Evolutionary conservation across 2,329 filamentous ascomycete species (phyloP).

Genomic region (Colletotrichum sp.): DNA sequence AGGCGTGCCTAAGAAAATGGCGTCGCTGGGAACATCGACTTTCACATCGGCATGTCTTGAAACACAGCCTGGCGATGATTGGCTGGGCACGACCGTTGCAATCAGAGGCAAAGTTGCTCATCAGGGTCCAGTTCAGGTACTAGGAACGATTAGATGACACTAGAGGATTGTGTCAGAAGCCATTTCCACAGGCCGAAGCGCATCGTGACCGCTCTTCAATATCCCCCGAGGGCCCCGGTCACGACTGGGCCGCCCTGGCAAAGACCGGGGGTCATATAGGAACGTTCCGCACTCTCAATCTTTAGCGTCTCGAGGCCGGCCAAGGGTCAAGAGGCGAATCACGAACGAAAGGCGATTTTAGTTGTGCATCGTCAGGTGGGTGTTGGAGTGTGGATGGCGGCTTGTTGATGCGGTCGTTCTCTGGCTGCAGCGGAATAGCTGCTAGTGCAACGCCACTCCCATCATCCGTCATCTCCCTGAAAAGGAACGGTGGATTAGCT

Average conservation of each 20-base stretch:
- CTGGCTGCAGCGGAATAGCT: slow-evolving; percentile 20
- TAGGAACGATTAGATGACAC: slow-evolving; percentile 15
- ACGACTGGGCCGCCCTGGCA: neutral
- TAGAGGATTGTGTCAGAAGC: slow-evolving; percentile 4
- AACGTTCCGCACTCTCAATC: slow-evolving; percentile 8
- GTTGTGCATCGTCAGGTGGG: neutral
- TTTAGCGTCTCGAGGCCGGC: neutral
- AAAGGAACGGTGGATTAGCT: slow-evolving; percentile 20
- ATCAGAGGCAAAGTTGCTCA: neutral
- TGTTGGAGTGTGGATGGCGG: neutral
- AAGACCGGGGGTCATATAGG: neutral
- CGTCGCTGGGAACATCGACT: neutral
- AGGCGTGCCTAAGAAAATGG: neutral
- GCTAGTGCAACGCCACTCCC: slow-evolving; percentile 22
- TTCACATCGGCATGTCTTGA: neutral
- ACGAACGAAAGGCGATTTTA: neutral
- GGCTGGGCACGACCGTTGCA: slow-evolving; percentile 8
- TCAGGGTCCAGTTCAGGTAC: slow-evolving; percentile 14
- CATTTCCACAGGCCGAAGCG: neutral
- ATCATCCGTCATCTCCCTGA: slow-evolving; percentile 24
- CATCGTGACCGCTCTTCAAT: slow-evolving; percentile 15
- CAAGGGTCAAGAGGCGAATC: neutral
- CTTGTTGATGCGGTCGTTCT: neutral
- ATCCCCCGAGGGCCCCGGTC: neutral
- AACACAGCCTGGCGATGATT: slow-evolving; percentile 2